These are phyloP conservation scores for Celoporthe dispersa DNA, from an alignment of 2,329 filamentous ascomycete genomes.

Conservation along the genomic window DNA sequence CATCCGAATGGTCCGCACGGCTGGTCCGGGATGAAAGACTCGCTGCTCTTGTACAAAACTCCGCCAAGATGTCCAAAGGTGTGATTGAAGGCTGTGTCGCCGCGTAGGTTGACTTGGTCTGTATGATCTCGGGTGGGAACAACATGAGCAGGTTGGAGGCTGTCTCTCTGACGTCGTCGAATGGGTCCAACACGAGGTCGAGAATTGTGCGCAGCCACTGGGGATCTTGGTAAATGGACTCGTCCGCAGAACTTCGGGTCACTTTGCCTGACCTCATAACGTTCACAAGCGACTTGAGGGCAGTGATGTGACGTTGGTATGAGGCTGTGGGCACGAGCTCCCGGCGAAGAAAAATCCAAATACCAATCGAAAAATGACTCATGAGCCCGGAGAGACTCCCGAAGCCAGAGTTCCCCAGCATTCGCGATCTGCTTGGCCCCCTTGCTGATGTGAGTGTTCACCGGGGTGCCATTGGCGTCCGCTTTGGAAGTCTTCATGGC, in stretches of 20 bases:
- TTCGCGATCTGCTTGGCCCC: conserved; percentile 24
- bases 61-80: conserved; percentile 43
- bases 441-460: conserved; percentile 22
- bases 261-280: conserved; percentile 74
- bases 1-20: conserved; percentile 90
- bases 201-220: conserved; percentile 68
- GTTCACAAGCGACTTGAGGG: conserved; percentile 71
- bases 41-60: conserved; percentile 59
- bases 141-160: conserved; percentile 57
- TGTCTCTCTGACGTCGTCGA: conserved; percentile 81
- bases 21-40: conserved; percentile 70
- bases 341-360: conserved; percentile 69
- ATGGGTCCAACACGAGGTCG: conserved; percentile 85
- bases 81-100: conserved; percentile 26
- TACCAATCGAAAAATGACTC: conserved; percentile 76
- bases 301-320: conserved; percentile 86
- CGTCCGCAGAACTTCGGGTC: conserved; percentile 26
- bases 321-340: conserved; percentile 83
- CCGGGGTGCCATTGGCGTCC: conserved; percentile 2
- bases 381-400: conserved; percentile 53
- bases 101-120: conserved; percentile 30
- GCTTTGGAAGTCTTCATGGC: conserved; percentile 28
- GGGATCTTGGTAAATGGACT: conserved; percentile 43
- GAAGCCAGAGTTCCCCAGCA: conserved; percentile 33
- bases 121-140: conserved; percentile 46